Percentiles rank a stretch among this genome's conserved stretches.
phyloP scores from a whole-genome alignment of 768 basidiomycete species.

The Termitomyces sp. region DNA sequence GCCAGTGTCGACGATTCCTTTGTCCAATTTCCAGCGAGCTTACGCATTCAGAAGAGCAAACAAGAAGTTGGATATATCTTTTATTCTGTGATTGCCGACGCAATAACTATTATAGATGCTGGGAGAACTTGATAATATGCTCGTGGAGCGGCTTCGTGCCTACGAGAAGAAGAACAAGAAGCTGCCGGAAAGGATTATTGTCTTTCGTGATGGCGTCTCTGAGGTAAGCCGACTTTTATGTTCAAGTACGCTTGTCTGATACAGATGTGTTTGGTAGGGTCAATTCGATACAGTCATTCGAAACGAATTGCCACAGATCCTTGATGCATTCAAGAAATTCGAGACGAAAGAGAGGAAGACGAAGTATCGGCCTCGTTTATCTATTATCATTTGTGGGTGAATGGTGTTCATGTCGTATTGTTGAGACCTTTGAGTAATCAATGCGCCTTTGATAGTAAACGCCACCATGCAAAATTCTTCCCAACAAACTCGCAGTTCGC shows the following conservation, averaged over 20 bases:
- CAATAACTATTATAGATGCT: conserved; percentile 56
- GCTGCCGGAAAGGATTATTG: conserved; percentile 64
- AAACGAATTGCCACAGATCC: conserved; percentile 61
- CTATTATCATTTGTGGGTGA: conserved; percentile 74
- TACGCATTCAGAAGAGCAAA: conserved; percentile 61
- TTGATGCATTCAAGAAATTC: conserved; percentile 55
- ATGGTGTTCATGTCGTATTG: conserved; percentile 1
- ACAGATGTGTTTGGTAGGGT: conserved; percentile 40
- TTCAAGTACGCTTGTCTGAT: background rate
- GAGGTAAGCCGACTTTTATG: conserved; percentile 43
- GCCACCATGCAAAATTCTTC: conserved; percentile 65
- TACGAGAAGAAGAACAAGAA: conserved; percentile 53
- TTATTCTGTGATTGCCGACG: background rate
- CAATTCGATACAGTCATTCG: conserved; percentile 63
- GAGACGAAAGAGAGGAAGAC: conserved; percentile 36
- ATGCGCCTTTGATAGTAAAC: conserved; percentile 39
- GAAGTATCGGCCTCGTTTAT: conserved; percentile 57
- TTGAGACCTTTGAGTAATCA: background rate
- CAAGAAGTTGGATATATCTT: conserved; percentile 29
- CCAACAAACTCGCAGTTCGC: conserved; percentile 46
- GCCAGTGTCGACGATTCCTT: conserved; percentile 69
- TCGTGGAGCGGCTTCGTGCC: conserved; percentile 61
- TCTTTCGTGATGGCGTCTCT: conserved; percentile 83
- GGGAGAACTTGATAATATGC: conserved; percentile 59
- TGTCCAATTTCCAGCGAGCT: conserved; percentile 74